Percentiles rank a stretch among this genome's conserved stretches.
phyloP scores from a whole-genome alignment of 768 basidiomycete genomes.

The Hirschioporus abietinus region DNA sequence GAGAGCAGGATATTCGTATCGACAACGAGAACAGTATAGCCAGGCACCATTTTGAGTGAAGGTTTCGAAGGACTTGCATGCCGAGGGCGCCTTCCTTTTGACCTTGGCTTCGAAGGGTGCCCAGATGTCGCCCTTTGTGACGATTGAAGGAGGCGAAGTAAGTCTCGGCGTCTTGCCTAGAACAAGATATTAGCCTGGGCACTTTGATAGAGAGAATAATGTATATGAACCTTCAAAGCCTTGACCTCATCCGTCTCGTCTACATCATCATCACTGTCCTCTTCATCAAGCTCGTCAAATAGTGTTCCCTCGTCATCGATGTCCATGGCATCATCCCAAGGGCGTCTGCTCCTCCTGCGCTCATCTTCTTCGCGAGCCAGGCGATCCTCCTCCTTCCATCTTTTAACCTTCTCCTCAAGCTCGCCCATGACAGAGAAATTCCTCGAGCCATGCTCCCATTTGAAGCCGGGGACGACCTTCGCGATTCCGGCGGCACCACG shows the following conservation, averaged over 20 bases:
- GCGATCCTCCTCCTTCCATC: slow-evolving; percentile 67
- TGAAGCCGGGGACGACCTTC: slow-evolving; percentile 69
- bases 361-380: slow-evolving; percentile 67
- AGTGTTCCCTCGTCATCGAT: slow-evolving; percentile 38
- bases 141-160: slow-evolving; percentile 60
- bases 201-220: slow-evolving; percentile 8
- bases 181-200: slow-evolving; percentile 15
- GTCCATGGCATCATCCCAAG: slow-evolving; percentile 56
- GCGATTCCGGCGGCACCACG: slow-evolving; percentile 67
- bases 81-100: slow-evolving; percentile 24
- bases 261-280: slow-evolving; percentile 49
- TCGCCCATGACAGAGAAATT: slow-evolving; percentile 61
- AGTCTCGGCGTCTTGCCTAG: slow-evolving; percentile 70
- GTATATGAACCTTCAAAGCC: slow-evolving; percentile 58
- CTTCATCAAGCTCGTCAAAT: slow-evolving; percentile 38
- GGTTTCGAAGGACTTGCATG: slow-evolving; percentile 30
- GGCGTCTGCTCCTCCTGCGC: slow-evolving; percentile 49
- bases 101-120: slow-evolving; percentile 19
- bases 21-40: slow-evolving; percentile 86
- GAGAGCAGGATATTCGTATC: slow-evolving; percentile 95
- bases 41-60: slow-evolving; percentile 59
- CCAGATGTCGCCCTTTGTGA: slow-evolving; percentile 30
- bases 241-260: slow-evolving; percentile 69
- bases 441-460: slow-evolving; percentile 52
- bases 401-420: slow-evolving; percentile 61